Conservation (phyloP, 495 filamentous ascomycete species). For the Penicillium ochrochloron region DNA sequence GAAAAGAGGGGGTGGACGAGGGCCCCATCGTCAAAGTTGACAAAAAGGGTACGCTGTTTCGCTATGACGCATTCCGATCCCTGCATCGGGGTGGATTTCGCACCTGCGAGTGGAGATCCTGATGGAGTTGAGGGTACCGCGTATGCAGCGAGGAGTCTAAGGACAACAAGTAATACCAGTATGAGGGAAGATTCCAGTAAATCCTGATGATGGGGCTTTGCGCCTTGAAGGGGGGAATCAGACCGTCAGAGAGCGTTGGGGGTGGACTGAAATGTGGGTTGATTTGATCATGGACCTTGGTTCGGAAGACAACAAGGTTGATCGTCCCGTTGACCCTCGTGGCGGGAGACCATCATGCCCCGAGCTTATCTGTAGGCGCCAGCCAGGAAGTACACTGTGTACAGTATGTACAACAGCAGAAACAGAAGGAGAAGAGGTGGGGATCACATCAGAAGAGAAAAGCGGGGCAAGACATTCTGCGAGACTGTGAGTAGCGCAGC, state of each 20-base stretch:
- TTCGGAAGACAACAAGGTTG: conserved; percentile 32
- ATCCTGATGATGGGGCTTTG: not conserved
- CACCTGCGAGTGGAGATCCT: conserved; percentile 22
- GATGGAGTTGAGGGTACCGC: conserved; percentile 1
- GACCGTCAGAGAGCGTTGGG: not conserved
- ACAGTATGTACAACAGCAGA: not conserved
- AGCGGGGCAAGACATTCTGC: not conserved
- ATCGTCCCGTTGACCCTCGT: conserved; percentile 39
- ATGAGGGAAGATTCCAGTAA: not conserved
- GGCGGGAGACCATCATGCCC: conserved; percentile 21
- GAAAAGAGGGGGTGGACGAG: conserved; percentile 31
- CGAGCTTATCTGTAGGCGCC: conserved; percentile 26
- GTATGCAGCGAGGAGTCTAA: not conserved
- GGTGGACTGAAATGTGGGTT: not conserved
- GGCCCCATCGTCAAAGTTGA: conserved; percentile 15
- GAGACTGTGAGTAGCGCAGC: not conserved
- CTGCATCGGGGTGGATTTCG: conserved; percentile 30
- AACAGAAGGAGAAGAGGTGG: not conserved
- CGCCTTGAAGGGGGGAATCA: not conserved
- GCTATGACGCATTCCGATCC: conserved; percentile 28
- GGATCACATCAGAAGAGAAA: not conserved
- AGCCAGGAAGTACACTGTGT: not conserved
- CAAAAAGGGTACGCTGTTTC: conserved; percentile 23
- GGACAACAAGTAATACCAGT: not conserved
- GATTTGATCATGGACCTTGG: conserved; percentile 11